Percentiles rank a stretch among this genome's conserved stretches.
Conservation (phyloP, 805 yeast genomes). For the Pichia pseudocactophila region DNA sequence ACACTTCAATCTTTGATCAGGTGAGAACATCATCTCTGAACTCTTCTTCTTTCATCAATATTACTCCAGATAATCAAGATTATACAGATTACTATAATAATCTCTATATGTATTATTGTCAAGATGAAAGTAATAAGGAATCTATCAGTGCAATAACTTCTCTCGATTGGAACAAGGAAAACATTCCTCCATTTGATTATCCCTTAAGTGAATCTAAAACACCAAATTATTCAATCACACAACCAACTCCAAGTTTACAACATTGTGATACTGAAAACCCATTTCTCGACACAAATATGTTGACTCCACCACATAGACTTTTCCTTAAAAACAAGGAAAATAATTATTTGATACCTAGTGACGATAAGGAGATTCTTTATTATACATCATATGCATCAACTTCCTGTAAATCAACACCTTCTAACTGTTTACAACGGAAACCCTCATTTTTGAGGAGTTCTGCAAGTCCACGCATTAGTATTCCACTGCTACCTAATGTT, state of each 20-base stretch:
- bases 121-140: background rate
- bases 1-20: background rate
- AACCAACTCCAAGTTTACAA: background rate
- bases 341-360: too few species aligned
- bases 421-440: too few species aligned
- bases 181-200: background rate
- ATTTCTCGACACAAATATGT: background rate
- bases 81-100: conserved; percentile 2
- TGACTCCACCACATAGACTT: background rate
- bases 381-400: too few species aligned
- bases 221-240: conserved; percentile 2
- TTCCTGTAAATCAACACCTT: too few species aligned
- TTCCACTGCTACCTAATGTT: background rate
- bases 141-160: conserved; percentile 2
- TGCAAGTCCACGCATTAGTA: background rate
- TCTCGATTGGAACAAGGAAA: conserved; percentile 5
- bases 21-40: background rate
- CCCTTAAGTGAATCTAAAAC: background rate
- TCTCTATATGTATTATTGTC: background rate
- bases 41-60: background rate
- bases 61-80: background rate
- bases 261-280: background rate
- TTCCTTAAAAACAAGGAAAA: too few species aligned
- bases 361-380: too few species aligned
- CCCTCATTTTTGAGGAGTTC: background rate